Evolutionary conservation across 2,329 filamentous ascomycete genomes (phyloP).

Genomic region (Neurospora sp.): DNA sequence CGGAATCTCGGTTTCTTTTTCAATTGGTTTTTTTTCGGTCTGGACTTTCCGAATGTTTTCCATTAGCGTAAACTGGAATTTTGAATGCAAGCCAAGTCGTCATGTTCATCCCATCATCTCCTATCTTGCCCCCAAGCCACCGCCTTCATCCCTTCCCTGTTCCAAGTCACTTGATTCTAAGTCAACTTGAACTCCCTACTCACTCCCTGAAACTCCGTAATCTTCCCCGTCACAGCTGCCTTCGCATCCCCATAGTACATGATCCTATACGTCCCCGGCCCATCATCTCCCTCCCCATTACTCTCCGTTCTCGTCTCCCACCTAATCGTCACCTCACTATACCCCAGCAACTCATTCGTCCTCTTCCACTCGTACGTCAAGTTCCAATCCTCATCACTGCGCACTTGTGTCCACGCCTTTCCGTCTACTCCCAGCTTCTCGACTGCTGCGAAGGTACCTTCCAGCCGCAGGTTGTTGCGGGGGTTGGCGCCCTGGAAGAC

Average conservation of each 20-base stretch:
- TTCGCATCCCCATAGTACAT: background rate
- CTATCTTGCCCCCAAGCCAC: background rate
- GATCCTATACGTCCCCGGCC: background rate
- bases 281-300: background rate
- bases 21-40: background rate
- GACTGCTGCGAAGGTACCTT: constrained; percentile 66
- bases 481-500: constrained; percentile 82
- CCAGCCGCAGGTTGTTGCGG: constrained; percentile 72
- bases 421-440: constrained; percentile 44
- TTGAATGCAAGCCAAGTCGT: too few relatives aligned
- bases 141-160: background rate
- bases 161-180: background rate
- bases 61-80: background rate
- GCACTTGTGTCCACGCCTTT: constrained; percentile 52
- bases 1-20: background rate
- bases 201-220: background rate
- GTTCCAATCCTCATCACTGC: constrained; percentile 75
- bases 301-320: constrained; percentile 1
- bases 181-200: background rate
- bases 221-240: background rate
- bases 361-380: constrained; percentile 72
- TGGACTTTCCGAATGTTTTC: background rate
- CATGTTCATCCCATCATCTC: background rate
- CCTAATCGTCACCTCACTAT: constrained; percentile 19
- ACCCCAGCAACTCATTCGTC: constrained; percentile 58